A percentile compares a stretch with the other conserved stretches of the same genome.
Conservation (phyloP, 1,284 basidiomycete species). For the Leccinum subspadiceum region DNA sequence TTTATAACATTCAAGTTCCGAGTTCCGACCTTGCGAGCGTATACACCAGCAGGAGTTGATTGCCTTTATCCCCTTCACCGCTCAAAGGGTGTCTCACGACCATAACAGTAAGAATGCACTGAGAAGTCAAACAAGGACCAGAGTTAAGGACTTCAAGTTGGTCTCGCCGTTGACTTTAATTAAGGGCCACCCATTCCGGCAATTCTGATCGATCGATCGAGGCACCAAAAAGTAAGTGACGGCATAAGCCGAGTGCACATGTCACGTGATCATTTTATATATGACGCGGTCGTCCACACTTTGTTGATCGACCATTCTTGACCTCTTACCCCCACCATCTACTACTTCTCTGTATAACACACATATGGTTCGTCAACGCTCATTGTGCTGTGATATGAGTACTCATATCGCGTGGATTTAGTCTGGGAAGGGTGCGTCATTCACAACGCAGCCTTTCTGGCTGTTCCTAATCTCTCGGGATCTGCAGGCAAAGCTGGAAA, state of each 20-base stretch:
- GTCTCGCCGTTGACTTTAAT: too few relatives aligned
- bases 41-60: not conserved
- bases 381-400: not conserved
- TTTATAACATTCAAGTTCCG: not conserved
- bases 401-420: slow-evolving; percentile 21
- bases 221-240: not conserved
- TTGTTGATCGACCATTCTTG: slow-evolving; percentile 45
- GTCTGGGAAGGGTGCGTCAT: slow-evolving; percentile 48
- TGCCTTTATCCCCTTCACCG: not conserved
- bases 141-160: too few relatives aligned
- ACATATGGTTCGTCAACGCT: slow-evolving; percentile 38
- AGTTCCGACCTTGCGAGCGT: not conserved
- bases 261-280: slow-evolving; percentile 46
- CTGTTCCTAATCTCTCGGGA: slow-evolving; percentile 9
- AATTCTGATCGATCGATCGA: not conserved
- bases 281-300: slow-evolving; percentile 29
- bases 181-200: not conserved
- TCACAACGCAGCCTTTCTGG: slow-evolving; percentile 5
- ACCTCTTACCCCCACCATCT: slow-evolving; percentile 42
- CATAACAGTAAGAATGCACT: not conserved
- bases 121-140: not conserved
- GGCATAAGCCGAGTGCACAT: slow-evolving; percentile 7
- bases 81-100: not conserved
- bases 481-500: slow-evolving; percentile 54
- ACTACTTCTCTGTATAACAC: slow-evolving; percentile 27